Evolutionary conservation across 129 eudicot genomes (phyloP).

Genomic region (Tagetes patula): DNA sequence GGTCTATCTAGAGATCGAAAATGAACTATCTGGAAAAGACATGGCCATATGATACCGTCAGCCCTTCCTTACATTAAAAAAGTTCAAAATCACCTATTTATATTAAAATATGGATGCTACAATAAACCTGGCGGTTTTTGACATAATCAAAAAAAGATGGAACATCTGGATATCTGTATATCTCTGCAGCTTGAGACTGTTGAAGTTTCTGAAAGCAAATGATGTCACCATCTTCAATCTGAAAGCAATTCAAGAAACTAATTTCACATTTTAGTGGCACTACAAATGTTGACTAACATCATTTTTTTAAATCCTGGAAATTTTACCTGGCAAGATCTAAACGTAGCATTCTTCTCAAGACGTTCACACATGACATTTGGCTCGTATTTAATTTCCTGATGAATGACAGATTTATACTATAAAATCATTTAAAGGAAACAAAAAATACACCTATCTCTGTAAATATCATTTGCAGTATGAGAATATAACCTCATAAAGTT

Average conservation of each 20-base stretch:
- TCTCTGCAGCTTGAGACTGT: constrained; percentile 45
- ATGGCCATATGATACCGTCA: constrained; percentile 6
- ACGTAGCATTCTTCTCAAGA: constrained; percentile 61
- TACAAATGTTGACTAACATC: background rate
- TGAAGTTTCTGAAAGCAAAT: constrained; percentile 80
- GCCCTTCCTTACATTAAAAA: background rate
- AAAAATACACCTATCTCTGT: background rate
- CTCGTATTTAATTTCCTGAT: constrained; percentile 89
- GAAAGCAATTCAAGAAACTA: constrained; percentile 4
- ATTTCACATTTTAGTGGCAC: background rate
- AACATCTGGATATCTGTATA: constrained; percentile 60
- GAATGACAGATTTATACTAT: background rate
- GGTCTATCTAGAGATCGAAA: constrained; percentile 84
- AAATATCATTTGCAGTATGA: background rate
- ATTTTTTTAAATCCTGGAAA: background rate
- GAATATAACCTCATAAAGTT: constrained; percentile 72
- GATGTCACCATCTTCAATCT: constrained; percentile 97
- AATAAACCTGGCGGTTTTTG: constrained; percentile 69
- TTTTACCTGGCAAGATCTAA: constrained; percentile 75
- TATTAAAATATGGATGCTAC: background rate
- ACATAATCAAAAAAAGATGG: constrained; percentile 87
- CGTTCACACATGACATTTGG: constrained; percentile 95
- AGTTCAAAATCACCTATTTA: background rate
- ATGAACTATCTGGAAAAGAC: constrained; percentile 59
- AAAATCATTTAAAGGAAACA: background rate